Evolutionary conservation across 805 yeast genomes (phyloP).

Genomic region (Hanseniaspora lindneri): DNA sequence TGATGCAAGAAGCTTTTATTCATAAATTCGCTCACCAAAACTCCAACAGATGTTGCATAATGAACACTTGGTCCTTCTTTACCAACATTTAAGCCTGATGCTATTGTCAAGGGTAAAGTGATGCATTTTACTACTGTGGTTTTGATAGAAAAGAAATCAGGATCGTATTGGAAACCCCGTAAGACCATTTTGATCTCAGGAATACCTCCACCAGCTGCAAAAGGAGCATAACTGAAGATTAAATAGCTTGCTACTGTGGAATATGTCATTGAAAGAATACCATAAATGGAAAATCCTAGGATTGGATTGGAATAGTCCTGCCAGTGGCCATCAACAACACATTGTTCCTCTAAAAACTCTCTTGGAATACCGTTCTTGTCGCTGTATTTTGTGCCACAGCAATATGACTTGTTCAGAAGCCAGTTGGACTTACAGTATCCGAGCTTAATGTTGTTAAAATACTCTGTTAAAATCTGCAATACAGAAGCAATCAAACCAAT

Average conservation of each 20-base stretch:
- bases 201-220: slow-evolving; percentile 95
- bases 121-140: slow-evolving; percentile 66
- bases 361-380: slow-evolving; percentile 23
- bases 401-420: slow-evolving; percentile 60
- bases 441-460: slow-evolving; percentile 63
- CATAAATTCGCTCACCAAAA: slow-evolving; percentile 53
- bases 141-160: slow-evolving; percentile 60
- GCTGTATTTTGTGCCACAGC: slow-evolving; percentile 52
- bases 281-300: slow-evolving; percentile 44
- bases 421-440: slow-evolving; percentile 68
- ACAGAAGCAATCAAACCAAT: slow-evolving; percentile 79
- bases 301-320: slow-evolving; percentile 43
- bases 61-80: slow-evolving; percentile 98
- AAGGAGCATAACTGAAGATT: slow-evolving; percentile 64
- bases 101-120: slow-evolving; percentile 80
- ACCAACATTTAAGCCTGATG: slow-evolving; percentile 87
- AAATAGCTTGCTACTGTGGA: slow-evolving; percentile 54
- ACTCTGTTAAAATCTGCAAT: slow-evolving; percentile 71
- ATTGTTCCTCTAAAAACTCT: slow-evolving; percentile 29
- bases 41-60: slow-evolving; percentile 66
- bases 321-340: slow-evolving; percentile 50
- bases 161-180: slow-evolving; percentile 65
- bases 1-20: slow-evolving; percentile 44
- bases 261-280: slow-evolving; percentile 47
- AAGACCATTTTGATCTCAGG: slow-evolving; percentile 92